Base-by-base conservation (phyloP, 192 early-diverging fungal species). In the Cladochytrium replicatum region DNA sequence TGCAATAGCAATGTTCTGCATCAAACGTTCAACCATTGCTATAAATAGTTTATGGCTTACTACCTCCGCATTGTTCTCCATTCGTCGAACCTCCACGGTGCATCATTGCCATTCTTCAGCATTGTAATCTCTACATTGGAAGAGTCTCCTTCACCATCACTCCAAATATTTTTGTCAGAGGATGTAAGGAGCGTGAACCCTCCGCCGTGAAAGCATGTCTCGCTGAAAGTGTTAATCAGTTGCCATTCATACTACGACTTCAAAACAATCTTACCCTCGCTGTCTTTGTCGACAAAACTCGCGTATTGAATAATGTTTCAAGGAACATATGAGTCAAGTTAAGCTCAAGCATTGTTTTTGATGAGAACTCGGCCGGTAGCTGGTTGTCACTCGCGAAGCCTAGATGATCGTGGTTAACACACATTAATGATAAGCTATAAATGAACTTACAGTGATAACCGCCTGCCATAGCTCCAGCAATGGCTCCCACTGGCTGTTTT, bases 401-500 rank as follows among this genome's bases (percentile, higher is more conserved):
- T n/a, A n/a, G n/a, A n/a, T n/a, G n/a, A n/a, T n/a, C n/a, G n/a
- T n/a, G n/a, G n/a, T n/a, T n/a, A n/a, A n/a, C n/a, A n/a, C n/a
- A n/a, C n/a, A n/a, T n/a, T n/a, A n/a, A n/a, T n/a, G n/a, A n/a
- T n/a, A n/a, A n/a, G n/a, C n/a, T n/a, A n/a, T n/a, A n/a, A n/a
- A n/a, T n/a, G n/a, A n/a, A n/a, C 45, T 55, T 50, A 58, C 67
- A 50, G 54, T 63, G 8, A 75, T 22, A 15, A 52, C 61, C 34
- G 87, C 84, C 32, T 86, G 66, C 85, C 88, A 94, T 4, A 84
- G 89, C 62, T 99, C 96, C 9, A 96, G 48, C 31, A 97, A 57
- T 1, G 96, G 92, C 60, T 99, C 96, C 96, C 96, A 99, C 58
- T 97, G 93, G 23, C 93, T 96, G 63, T 90, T 94, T 52, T 88